phyloP scores from a whole-genome alignment of 768 basidiomycete species.

The Phylloporus arenicola region DNA sequence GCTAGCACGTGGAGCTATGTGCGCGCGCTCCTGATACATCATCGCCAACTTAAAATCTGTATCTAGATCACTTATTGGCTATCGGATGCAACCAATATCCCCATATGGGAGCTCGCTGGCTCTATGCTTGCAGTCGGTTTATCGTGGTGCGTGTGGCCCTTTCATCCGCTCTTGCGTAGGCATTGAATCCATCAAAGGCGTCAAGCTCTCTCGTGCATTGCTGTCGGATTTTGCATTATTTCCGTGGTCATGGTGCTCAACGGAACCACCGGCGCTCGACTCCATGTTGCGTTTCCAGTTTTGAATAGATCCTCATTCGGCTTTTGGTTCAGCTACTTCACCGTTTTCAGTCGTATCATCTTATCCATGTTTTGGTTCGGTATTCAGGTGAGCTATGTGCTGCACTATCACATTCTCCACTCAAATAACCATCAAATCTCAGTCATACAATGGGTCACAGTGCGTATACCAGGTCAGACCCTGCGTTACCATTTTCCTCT shows the following conservation, averaged over 20 bases:
- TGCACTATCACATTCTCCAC: not conserved
- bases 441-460: conserved; percentile 61
- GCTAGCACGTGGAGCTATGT: conserved; percentile 54
- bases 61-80: conserved; percentile 22
- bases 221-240: conserved; percentile 67
- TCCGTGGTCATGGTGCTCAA: conserved; percentile 72
- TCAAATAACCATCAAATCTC: not conserved
- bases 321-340: conserved; percentile 87
- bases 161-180: not conserved
- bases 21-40: conserved; percentile 46
- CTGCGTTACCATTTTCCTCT: not conserved
- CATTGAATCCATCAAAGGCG: conserved; percentile 37
- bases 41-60: conserved; percentile 9
- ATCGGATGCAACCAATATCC: conserved; percentile 23
- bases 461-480: conserved; percentile 57
- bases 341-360: conserved; percentile 69
- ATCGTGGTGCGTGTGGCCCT: conserved; percentile 46
- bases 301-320: conserved; percentile 82
- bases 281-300: conserved; percentile 72
- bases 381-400: conserved; percentile 44
- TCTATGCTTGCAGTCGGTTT: conserved; percentile 75
- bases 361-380: conserved; percentile 84
- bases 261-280: conserved; percentile 73
- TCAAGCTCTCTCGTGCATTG: conserved; percentile 65
- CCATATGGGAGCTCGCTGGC: conserved; percentile 43